Base-by-base conservation (phyloP, 345 rosid species). In the Citrus maxima region DNA sequence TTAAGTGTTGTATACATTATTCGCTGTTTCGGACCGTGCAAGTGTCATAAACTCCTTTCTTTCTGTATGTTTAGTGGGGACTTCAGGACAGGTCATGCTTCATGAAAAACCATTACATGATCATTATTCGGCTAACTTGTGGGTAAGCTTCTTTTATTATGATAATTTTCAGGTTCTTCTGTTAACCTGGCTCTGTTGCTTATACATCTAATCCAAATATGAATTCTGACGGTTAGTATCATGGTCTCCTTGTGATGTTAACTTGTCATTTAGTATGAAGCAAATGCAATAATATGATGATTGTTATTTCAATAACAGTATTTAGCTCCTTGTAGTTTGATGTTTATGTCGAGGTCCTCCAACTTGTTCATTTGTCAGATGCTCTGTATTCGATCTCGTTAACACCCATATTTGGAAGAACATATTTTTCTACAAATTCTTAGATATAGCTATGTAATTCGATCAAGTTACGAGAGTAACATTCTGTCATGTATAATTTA, bases 71-170 rank as follows among this genome's bases (percentile, higher is more conserved):
- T 75, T 49, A 93, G 98, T 93, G 96, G 97, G 99, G 99, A 79
- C 69, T 93, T 27, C 71, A 93, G 79, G 90, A 90, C 32, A 87
- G 95, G 79, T 86, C 96, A 19, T 95, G 99, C 88, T 95, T 91
- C 93, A 93, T 93, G 97, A 88, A 89, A 89, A 95, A 93, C 79
- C 90, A 91, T 75, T 70, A 74, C 40, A 88, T 95, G 93, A 88
- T 95, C 77, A 82, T 86, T 13, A 67, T 84, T 77, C 93, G 98
- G 37, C 84, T 95, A 68, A 76, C 81, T 74, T 95, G 92, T 6
- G 99, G 99, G 99, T 95, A 85, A 25, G 88, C 72, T 74, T 70
- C 55, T 59, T 30, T 13, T 64, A 27, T 54, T 62, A 14, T 72
- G 58, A 32, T 34, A 38, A 25, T 70, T 68, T 62, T 67, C 22